phyloP scores from a whole-genome alignment of 306 rosid genomes.

The Lablab purpureus region DNA sequence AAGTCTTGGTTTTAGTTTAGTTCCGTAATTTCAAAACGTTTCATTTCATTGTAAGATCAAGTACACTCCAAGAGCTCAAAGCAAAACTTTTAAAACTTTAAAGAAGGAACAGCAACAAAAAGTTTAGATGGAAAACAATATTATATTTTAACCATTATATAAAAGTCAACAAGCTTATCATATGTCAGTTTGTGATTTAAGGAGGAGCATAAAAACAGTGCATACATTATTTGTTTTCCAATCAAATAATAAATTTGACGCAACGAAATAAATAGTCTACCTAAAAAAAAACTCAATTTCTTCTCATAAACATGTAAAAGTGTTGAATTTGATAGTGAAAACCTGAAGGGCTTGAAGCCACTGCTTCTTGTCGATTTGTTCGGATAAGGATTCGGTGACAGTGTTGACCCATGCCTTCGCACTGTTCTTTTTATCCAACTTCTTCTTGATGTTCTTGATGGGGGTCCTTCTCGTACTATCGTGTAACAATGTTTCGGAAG shows the following conservation, averaged over 20 bases:
- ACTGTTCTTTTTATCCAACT: conserved; percentile 64
- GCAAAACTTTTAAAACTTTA: background rate
- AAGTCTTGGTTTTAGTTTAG: background rate
- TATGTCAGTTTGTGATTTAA: background rate
- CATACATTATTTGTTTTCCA: background rate
- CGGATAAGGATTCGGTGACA: conserved; percentile 85
- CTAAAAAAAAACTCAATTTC: background rate
- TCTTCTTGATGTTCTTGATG: conserved; percentile 82
- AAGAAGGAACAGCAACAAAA: background rate
- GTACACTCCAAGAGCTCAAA: background rate
- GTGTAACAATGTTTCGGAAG: conserved; percentile 53
- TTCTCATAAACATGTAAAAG: background rate
- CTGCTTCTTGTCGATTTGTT: conserved; percentile 73
- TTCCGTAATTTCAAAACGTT: background rate
- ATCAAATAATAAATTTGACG: conserved; percentile 18
- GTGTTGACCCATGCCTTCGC: conserved; percentile 96
- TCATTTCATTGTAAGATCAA: background rate
- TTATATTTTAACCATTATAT: background rate
- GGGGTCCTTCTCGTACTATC: conserved; percentile 59
- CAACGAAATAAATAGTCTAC: background rate
- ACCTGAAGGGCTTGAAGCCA: conserved; percentile 98
- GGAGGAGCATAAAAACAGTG: background rate
- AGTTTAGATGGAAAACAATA: background rate
- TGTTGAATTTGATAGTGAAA: conserved; percentile 20
- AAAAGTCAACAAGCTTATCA: background rate